Conservation (phyloP, 1,139 yeast genomes). For the Arxiozyma slooffiae region DNA sequence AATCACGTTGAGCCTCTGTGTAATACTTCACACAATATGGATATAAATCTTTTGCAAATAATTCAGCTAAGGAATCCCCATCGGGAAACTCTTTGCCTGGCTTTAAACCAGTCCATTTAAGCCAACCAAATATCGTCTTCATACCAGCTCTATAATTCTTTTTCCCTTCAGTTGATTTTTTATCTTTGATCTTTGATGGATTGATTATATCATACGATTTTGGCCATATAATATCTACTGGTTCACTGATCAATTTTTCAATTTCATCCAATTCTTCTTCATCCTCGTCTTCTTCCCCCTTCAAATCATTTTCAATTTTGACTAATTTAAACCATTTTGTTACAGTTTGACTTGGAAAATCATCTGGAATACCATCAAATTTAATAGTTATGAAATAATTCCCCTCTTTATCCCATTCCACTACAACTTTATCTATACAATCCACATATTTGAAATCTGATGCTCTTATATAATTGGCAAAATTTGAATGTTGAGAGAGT, state of each 20-base stretch:
- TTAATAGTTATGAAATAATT: constrained; percentile 49
- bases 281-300: constrained; percentile 23
- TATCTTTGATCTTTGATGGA: constrained; percentile 40
- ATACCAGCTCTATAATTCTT: constrained; percentile 55
- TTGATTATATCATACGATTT: constrained; percentile 41
- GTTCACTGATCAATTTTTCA: constrained; percentile 40
- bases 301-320: constrained; percentile 9
- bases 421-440: constrained; percentile 45
- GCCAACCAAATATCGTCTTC: constrained; percentile 69
- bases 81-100: constrained; percentile 65
- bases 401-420: constrained; percentile 34
- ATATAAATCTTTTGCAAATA: constrained; percentile 56
- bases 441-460: constrained; percentile 65
- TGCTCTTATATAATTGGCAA: constrained; percentile 56
- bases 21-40: constrained; percentile 68
- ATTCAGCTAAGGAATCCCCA: constrained; percentile 59
- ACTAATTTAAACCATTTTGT: constrained; percentile 45
- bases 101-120: constrained; percentile 62
- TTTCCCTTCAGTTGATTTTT: constrained; percentile 43
- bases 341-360: constrained; percentile 43
- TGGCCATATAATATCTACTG: constrained; percentile 54
- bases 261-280: constrained; percentile 40
- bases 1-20: constrained; percentile 50
- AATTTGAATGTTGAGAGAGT: constrained; percentile 64
- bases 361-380: constrained; percentile 35